Conservation (phyloP, 1,139 yeast species). For the Candida sanyaensis region DNA sequence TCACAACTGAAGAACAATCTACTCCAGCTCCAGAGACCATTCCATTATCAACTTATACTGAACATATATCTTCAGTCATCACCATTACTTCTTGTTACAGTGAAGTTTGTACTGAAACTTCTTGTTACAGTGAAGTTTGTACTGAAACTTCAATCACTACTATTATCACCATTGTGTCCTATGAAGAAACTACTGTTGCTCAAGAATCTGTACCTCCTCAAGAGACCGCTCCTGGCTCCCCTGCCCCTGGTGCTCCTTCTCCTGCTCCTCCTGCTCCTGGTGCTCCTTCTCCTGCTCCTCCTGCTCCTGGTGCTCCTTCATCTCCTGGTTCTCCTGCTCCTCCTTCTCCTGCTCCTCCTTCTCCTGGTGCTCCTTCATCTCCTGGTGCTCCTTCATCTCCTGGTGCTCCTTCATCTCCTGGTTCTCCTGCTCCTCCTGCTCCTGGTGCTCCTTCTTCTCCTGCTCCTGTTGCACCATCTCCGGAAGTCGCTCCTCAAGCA, state of each 20-base stretch:
- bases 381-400: no score
- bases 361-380: no score
- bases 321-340: no score
- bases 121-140: conserved; percentile 27
- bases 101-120: conserved; percentile 21
- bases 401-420: no score
- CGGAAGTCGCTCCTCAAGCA: no score
- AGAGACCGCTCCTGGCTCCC: no score
- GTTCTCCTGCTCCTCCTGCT: neutral
- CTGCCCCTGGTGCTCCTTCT: conserved; percentile 13
- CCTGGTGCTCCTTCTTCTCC: no score
- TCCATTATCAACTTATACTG: conserved; percentile 13
- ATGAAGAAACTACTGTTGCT: conserved; percentile 17
- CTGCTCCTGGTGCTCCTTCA: neutral
- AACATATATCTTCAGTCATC: conserved; percentile 17
- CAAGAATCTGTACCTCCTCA: conserved; percentile 1
- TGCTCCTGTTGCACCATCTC: neutral
- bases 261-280: neutral
- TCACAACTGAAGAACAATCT: conserved; percentile 1
- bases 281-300: neutral
- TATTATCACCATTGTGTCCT: conserved; percentile 34
- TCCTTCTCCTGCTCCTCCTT: no score
- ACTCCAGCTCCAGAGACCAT: conserved; percentile 2
- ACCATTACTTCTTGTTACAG: no score
- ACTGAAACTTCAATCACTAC: conserved; percentile 30